Base-by-base conservation (phyloP, 2,329 filamentous ascomycete genomes). In the Neurospora crassa region DNA sequence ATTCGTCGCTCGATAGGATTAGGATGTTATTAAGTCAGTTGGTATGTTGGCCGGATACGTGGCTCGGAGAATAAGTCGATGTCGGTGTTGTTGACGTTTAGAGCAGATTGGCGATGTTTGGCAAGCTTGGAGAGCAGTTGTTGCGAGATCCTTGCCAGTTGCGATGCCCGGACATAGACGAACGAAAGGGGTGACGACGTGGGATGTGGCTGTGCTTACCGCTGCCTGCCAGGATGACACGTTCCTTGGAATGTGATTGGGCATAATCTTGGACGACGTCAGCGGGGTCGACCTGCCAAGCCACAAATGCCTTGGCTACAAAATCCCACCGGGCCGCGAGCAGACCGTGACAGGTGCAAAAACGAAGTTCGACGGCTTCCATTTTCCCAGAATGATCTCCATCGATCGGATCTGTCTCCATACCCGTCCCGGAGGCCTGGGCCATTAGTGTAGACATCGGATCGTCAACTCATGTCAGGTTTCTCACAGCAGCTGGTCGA, bases 191-290 rank as follows among this genome's bases (percentile, higher is more conserved):
- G 75, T 76, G 75, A 76, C 75, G 75, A 76, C 59, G 73, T 74
- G 73, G 69, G 41, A 70, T 77, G 75, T 77, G 75, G 75, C 75
- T 73, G 75, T 77, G 75, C 73, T n/a, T 40, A 47, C 53, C 53
- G 53, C 53, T 63, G 53, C 53, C 53, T 63, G 53, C 53, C 53
- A 37, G 24, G 29, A 63, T 37, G 24, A n/a, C 29, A n/a, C 53
- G 6, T 16, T 37, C 16, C 5, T 11, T 18, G 24, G 14, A 63
- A 37, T 63, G 29, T 63, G 53, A 63, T 63, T 63, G 53, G 68
- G 12, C 67, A 70, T 68, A 68, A 34, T 41, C 20, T 67, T 53
- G 74, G 76, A 73, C 75, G 75, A 74, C 76, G 75, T 77, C 74
- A 76, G 75, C 69, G 71, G 70, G 45, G 43, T 63, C 53, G 7